Conservation (phyloP, 805 yeast genomes). For the Myxozyma mucilagina region DNA sequence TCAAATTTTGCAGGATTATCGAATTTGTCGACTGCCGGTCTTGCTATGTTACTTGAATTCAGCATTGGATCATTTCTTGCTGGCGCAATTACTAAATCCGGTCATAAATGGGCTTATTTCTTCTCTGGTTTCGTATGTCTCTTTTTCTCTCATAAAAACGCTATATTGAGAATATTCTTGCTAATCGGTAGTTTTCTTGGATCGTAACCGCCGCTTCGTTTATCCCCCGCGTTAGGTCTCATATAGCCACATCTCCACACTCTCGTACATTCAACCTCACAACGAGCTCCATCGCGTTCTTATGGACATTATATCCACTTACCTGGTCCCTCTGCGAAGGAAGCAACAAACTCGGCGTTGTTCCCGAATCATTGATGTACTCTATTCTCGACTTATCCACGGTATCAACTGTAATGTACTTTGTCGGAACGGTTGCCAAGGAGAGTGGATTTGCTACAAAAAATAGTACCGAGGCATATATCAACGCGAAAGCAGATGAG, state of each 20-base stretch:
- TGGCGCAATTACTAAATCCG: background rate
- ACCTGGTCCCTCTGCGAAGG: background rate
- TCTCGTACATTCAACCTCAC: background rate
- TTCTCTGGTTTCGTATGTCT: background rate
- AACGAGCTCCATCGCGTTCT: background rate
- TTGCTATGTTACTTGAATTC: background rate
- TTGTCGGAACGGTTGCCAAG: background rate
- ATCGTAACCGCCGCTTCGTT: background rate
- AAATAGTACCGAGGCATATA: background rate
- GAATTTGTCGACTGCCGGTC: background rate
- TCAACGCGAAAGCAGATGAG: background rate
- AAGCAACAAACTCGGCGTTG: background rate
- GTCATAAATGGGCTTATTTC: slow-evolving; percentile 4
- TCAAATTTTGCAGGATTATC: background rate
- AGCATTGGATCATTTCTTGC: slow-evolving; percentile 2
- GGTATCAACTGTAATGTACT: background rate
- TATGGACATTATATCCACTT: background rate
- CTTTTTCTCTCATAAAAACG: background rate
- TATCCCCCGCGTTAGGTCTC: background rate
- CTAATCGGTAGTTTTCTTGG: background rate
- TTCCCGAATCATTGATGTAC: background rate
- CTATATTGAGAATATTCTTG: background rate
- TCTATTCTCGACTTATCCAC: background rate
- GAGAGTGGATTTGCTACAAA: too few relatives aligned
- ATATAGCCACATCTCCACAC: background rate